These are phyloP conservation scores for Pichia inconspicua DNA, from an alignment of 1,139 yeast species.

Conservation along the genomic window DNA sequence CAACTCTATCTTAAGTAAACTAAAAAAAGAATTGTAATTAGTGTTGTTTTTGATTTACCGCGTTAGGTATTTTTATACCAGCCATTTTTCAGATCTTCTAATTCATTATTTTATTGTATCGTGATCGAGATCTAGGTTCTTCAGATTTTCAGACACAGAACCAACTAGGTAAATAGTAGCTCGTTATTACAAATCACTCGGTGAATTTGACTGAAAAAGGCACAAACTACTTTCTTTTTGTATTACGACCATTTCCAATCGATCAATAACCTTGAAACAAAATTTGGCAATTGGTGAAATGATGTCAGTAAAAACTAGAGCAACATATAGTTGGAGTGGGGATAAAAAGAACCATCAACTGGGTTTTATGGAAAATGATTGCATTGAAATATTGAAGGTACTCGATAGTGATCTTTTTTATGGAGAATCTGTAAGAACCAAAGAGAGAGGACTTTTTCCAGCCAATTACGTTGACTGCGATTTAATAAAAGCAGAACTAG, in stretches of 20 bases:
- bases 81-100: slow-evolving; percentile 12
- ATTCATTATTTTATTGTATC: too few relatives aligned
- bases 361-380: slow-evolving; percentile 89
- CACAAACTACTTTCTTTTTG: too few relatives aligned
- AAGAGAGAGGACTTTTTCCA: slow-evolving; percentile 80
- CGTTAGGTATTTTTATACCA: slow-evolving; percentile 39
- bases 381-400: slow-evolving; percentile 69
- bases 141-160: too few relatives aligned
- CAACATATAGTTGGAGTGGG: slow-evolving; percentile 28
- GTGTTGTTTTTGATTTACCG: neutral
- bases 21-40: neutral
- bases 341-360: slow-evolving; percentile 60
- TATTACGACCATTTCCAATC: too few relatives aligned
- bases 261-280: too few relatives aligned
- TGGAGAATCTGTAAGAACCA: slow-evolving; percentile 74
- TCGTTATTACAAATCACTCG: too few relatives aligned
- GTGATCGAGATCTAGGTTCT: too few relatives aligned
- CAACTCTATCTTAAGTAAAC: too few relatives aligned
- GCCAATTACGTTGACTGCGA: slow-evolving; percentile 64
- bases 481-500: slow-evolving; percentile 31
- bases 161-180: too few relatives aligned
- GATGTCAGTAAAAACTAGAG: slow-evolving; percentile 21
- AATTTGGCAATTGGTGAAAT: too few relatives aligned
- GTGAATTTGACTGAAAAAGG: too few relatives aligned
- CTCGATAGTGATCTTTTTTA: slow-evolving; percentile 94